Percentiles rank a stretch among this genome's conserved stretches.
phyloP scores from a whole-genome alignment of 176 grass and related monocot genomes.

The Calamus simplicifolius region DNA sequence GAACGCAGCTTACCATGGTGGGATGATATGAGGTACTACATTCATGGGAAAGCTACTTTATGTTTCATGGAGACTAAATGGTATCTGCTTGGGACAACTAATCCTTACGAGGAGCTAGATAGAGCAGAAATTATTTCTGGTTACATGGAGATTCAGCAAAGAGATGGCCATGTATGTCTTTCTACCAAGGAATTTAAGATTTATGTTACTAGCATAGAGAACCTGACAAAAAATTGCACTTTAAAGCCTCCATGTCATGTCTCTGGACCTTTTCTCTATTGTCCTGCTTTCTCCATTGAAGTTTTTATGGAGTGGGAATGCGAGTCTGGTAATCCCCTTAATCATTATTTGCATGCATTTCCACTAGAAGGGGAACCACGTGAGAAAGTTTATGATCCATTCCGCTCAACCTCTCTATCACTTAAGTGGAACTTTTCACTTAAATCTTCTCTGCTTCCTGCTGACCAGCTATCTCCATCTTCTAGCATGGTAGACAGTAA shows the following conservation, averaged over 20 bases:
- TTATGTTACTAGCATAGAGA: constrained; percentile 63
- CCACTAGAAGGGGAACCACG: constrained; percentile 70
- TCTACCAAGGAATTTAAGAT: constrained; percentile 50
- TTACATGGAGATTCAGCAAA: constrained; percentile 80
- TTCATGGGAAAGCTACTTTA: constrained; percentile 74
- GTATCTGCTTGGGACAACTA: constrained; percentile 72
- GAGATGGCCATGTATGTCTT: constrained; percentile 73
- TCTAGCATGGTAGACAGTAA: constrained; percentile 9
- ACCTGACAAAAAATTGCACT: constrained; percentile 57
- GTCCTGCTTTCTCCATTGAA: constrained; percentile 67
- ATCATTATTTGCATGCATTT: constrained; percentile 90
- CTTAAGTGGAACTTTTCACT: constrained; percentile 92
- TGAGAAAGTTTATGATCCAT: constrained; percentile 75
- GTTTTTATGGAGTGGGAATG: constrained; percentile 92
- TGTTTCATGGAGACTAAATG: constrained; percentile 55
- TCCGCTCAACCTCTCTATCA: constrained; percentile 90
- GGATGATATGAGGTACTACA: constrained; percentile 98
- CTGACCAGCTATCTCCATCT: constrained; percentile 10
- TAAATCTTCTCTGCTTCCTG: constrained; percentile 34
- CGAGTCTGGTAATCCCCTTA: constrained; percentile 76
- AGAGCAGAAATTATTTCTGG: constrained; percentile 53
- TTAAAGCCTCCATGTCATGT: constrained; percentile 56
- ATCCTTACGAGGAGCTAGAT: constrained; percentile 76
- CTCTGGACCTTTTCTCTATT: constrained; percentile 60
- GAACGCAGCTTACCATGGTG: constrained; percentile 97